Base-by-base conservation (phyloP, 1,139 yeast species). In the Blastobotrys buckinghamii region DNA sequence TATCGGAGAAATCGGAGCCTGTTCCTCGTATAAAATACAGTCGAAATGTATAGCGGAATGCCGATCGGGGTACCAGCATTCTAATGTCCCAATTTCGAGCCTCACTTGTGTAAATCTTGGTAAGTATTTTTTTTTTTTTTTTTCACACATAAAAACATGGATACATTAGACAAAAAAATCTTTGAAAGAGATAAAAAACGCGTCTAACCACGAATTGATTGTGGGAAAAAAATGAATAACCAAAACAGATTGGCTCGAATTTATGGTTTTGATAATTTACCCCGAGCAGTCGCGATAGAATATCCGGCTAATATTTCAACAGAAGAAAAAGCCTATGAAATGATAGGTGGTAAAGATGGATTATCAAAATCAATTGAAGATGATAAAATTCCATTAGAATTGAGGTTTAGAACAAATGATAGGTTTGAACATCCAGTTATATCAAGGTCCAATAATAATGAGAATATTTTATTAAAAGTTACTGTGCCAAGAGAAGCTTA, bases 351-450 rank as follows among this genome's bases (percentile, higher is more conserved):
- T 0, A 67, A 72, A 32, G 69, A 71, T 0, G 68, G 69, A 9
- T 51, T 68, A 19, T 19, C 9, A 20, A 27, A 44, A 44, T 35
- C 53, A 49, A 65, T 72, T 1, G 59, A 69, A 24, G 65, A 62
- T 37, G 68, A 68, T 42, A 67, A 65, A 22, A 69, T 70, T 6
- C 68, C 75, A 15, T 71, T 89, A 44, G 90, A 85, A 59, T 71
- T 85, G 53, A 62, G 84, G 55, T 70, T 87, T 48, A 68, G 97
- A 48, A 67, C 74, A 35, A 69, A 76, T 9, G 90, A 82, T 67
- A 77, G 82, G 43, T 81, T 84, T 63, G 92, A 86, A 55, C 98
- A 92, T 64, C 96, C 97, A 0, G 71, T 92, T 2, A 67, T 74
- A 66, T 74, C 89, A 53, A 55, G 64, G 22, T 49, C 58, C 5